These are phyloP conservation scores for Cyclotella cryptica DNA, from an alignment of 108 stramenopile species.

Conservation along the genomic window DNA sequence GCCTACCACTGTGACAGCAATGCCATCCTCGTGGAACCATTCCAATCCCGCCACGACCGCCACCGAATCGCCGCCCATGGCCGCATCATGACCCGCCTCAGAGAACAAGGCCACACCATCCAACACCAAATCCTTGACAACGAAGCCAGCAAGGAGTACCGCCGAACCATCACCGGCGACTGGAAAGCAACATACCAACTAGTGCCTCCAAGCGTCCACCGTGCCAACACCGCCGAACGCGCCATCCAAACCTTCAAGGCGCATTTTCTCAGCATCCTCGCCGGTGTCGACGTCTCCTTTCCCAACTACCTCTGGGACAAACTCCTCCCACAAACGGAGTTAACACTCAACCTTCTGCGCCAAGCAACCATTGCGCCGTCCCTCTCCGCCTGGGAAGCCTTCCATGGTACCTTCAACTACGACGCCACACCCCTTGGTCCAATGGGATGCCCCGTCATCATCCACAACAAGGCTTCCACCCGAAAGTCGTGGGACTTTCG, in stretches of 20 bases:
- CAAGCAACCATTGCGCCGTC: constrained; percentile 23
- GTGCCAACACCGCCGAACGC: constrained; percentile 54
- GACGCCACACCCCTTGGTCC: constrained; percentile 10
- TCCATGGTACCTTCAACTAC: background rate
- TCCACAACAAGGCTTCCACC: constrained; percentile 1
- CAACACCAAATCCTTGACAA: constrained; percentile 20
- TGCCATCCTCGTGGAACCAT: constrained; percentile 10
- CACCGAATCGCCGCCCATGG: constrained; percentile 12
- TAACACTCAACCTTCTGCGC: constrained; percentile 53
- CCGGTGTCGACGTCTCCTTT: constrained; percentile 33
- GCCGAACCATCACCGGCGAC: constrained; percentile 4
- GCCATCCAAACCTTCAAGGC: constrained; percentile 61
- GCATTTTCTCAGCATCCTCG: constrained; percentile 55
- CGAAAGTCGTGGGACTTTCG: constrained; percentile 3
- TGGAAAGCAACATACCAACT: constrained; percentile 38
- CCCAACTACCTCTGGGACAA: constrained; percentile 43
- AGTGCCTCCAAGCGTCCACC: constrained; percentile 46
- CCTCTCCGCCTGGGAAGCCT: constrained; percentile 3
- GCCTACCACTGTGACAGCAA: constrained; percentile 20
- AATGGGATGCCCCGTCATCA: background rate
- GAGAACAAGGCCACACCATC: background rate
- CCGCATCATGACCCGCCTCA: constrained; percentile 11
- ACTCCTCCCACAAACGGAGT: constrained; percentile 43
- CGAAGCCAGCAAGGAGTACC: constrained; percentile 12
- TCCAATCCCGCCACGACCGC: constrained; percentile 4